These are phyloP conservation scores for Lepiota brunneoincarnata DNA, from an alignment of 768 basidiomycete genomes.

Conservation along the genomic window DNA sequence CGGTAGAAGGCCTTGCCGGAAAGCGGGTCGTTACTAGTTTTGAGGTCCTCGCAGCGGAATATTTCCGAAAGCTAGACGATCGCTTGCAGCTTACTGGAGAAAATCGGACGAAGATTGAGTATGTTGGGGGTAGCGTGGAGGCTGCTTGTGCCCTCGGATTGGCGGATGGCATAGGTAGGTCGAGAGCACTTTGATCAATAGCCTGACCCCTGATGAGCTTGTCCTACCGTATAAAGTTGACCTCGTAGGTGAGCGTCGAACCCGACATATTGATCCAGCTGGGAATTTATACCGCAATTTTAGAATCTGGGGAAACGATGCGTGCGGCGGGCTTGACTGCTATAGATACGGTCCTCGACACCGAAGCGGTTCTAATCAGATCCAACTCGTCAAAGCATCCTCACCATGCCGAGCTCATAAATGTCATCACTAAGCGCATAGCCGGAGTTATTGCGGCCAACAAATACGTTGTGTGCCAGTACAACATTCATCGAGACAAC, in stretches of 20 bases:
- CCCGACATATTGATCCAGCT: background rate
- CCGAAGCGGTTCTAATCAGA: conserved; percentile 91
- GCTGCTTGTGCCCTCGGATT: conserved; percentile 95
- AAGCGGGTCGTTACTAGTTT: conserved; percentile 95
- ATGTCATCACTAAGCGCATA: conserved; percentile 81
- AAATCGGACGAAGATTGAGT: conserved; percentile 79
- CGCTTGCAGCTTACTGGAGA: conserved; percentile 48
- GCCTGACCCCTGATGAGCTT: conserved; percentile 8
- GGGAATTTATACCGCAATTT: background rate
- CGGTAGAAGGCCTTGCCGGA: conserved; percentile 78
- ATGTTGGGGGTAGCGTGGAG: conserved; percentile 97
- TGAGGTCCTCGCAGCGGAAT: conserved; percentile 78
- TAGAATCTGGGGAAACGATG: conserved; percentile 99
- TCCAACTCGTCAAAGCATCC: conserved; percentile 64
- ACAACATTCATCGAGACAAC: conserved; percentile 75
- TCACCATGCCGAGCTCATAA: conserved; percentile 63
- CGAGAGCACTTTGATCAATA: background rate
- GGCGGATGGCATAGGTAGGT: conserved; percentile 93
- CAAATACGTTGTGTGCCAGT: conserved; percentile 88
- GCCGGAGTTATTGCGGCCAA: conserved; percentile 87
- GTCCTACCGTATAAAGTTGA: conserved; percentile 58
- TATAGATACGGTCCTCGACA: conserved; percentile 81
- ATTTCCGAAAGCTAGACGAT: conserved; percentile 69
- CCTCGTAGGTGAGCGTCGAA: conserved; percentile 71
- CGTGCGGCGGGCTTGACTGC: conserved; percentile 94